Evolutionary conservation across 192 early-diverging fungal genomes (phyloP).

Genomic region (Umbelopsis vinacea): DNA sequence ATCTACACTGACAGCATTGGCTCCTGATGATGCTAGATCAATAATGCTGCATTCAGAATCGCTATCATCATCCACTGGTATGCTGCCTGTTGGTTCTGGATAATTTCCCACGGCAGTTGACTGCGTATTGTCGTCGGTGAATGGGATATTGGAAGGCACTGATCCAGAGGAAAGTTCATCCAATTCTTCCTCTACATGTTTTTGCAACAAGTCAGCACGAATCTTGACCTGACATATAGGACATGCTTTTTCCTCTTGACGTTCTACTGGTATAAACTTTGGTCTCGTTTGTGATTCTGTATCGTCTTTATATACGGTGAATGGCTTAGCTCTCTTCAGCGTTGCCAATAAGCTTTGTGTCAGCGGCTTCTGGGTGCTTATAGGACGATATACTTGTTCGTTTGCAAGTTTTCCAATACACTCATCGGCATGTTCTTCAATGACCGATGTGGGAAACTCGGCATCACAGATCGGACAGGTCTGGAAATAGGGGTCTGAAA

Average conservation of each 20-base stretch:
- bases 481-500: not conserved
- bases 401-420: not conserved
- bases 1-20: not conserved
- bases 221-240: not conserved
- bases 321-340: not conserved
- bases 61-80: not conserved
- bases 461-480: slow-evolving; percentile 2
- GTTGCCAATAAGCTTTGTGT: not conserved
- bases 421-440: slow-evolving; percentile 10
- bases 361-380: not conserved
- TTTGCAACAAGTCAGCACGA: not conserved
- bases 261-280: not conserved
- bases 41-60: slow-evolving; percentile 8
- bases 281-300: not conserved
- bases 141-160: too few species aligned
- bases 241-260: not conserved
- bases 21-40: not conserved
- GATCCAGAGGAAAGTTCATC: not conserved
- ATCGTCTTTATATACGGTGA: not conserved
- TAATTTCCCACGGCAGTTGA: too few species aligned
- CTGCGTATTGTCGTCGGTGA: too few species aligned
- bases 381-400: not conserved
- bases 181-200: not conserved
- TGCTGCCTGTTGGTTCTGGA: not conserved
- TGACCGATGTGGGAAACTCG: not conserved